Evolutionary conservation across 495 filamentous ascomycete species (phyloP), one percentile per base, ranked within the genome.

Genomic region (Astrothelium subdiscretum): DNA sequence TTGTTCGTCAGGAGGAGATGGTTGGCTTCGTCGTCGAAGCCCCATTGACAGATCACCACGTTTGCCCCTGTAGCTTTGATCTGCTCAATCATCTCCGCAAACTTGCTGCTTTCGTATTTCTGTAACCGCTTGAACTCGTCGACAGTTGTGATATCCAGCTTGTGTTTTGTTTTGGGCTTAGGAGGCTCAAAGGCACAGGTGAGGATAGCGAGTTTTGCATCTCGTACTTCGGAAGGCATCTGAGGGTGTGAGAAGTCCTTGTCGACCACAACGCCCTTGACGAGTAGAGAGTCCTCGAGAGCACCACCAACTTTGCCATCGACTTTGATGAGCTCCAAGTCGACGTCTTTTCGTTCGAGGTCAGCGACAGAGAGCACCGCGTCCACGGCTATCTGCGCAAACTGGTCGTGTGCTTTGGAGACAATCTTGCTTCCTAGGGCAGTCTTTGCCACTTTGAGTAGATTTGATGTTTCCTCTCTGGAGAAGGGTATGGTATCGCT

Each of bases 191-290:
- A 97, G 1, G 94, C 91, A 73, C 94, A 99, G 48, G 94, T 99
- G 52, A 99, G 79, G 69, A 99, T 97, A 43, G 94, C 94, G 69
- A 99, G 81, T 77, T 97, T 97, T 68, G 95, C 94, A 76, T 99
- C 89, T 60, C 77, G 80, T 59, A 99, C 92, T 74, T 96, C 88
- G 58, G 85, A 86, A 31, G 94, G 94, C 94, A 99, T 99, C 74
- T 99, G 94, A 18, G 94, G 95, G 75, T 99, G 94, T 32, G 94
- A 99, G 79, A 99, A 97, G 74, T 99, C 94, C 78, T 99, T 99
- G 81, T 99, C 94, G 71, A 99, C 83, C 70, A 99, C 94, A 43
- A 99, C 94, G 73, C 94, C 94, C 77, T 97, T 91, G 61, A 99
- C 92, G 38, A 99, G 84, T 27, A 97, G 73, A 2, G 91, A 87